A percentile compares a stretch with the other conserved stretches of the same genome.
phyloP scores from a whole-genome alignment of 2,329 filamentous ascomycete genomes.

The Cladophialophora immunda region DNA sequence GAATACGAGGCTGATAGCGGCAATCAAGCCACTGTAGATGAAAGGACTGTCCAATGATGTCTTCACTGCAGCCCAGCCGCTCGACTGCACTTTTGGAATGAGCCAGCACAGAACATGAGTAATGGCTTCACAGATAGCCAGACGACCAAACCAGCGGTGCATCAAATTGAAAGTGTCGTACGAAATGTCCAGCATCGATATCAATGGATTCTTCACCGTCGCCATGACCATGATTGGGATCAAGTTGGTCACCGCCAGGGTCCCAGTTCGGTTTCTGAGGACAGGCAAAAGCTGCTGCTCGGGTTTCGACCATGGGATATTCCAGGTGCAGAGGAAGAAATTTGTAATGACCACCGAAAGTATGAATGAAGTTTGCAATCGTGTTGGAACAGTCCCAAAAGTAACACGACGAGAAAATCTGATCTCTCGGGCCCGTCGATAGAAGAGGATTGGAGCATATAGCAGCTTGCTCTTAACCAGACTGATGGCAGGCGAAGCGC shows the following conservation, averaged over 20 bases:
- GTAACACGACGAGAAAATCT: constrained; percentile 54
- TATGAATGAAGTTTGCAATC: constrained; percentile 56
- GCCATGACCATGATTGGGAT: constrained; percentile 54
- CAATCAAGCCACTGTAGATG: constrained; percentile 54
- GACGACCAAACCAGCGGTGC: constrained; percentile 80
- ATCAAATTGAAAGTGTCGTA: constrained; percentile 64
- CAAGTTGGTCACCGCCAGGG: constrained; percentile 54
- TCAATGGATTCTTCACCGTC: constrained; percentile 55
- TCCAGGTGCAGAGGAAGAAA: constrained; percentile 60
- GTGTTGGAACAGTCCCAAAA: constrained; percentile 56
- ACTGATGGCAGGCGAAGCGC: constrained; percentile 64
- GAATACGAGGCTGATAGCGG: constrained; percentile 66
- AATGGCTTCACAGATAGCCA: constrained; percentile 73
- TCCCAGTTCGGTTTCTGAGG: constrained; percentile 54
- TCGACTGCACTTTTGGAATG: constrained; percentile 68
- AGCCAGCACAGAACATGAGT: constrained; percentile 78
- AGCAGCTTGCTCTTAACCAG: constrained; percentile 74
- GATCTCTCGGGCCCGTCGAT: constrained; percentile 56
- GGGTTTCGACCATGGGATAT: constrained; percentile 51
- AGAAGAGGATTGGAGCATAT: constrained; percentile 56
- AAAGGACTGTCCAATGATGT: constrained; percentile 45
- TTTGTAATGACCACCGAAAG: constrained; percentile 53
- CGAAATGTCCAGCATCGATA: constrained; percentile 52
- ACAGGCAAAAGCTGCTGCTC: constrained; percentile 48
- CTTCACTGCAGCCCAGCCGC: constrained; percentile 50